These are phyloP conservation scores for Russula foetens DNA, from an alignment of 768 basidiomycete genomes.

Conservation along the genomic window DNA sequence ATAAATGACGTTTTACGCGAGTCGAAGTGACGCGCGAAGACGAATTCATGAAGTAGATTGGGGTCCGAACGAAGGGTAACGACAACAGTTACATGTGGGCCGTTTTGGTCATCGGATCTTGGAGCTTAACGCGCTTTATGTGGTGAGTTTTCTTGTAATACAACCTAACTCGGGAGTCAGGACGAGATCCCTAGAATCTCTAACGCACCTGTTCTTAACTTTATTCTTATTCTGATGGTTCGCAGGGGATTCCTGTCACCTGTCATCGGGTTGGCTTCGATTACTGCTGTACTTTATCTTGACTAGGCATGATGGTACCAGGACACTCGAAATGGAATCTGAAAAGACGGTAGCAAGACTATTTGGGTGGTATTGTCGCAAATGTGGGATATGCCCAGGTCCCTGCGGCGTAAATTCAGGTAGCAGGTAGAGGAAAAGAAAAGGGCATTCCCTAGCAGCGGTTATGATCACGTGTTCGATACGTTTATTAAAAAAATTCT, in stretches of 20 bases:
- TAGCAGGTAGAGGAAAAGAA: neutral
- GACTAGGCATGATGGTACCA: neutral
- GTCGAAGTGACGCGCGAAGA: neutral
- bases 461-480: neutral
- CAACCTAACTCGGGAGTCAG: neutral
- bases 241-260: neutral
- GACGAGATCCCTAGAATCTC: neutral
- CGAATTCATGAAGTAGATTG: neutral
- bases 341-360: neutral
- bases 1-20: neutral
- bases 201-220: neutral
- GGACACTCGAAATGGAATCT: neutral
- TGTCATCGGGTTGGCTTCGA: neutral
- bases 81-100: neutral
- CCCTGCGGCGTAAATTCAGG: neutral
- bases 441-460: neutral
- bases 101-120: neutral
- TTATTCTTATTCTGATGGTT: neutral
- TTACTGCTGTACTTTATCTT: neutral
- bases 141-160: neutral
- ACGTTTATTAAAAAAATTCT: neutral
- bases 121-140: neutral
- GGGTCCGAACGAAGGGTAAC: too few species aligned
- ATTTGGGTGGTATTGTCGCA: neutral
- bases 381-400: neutral